A percentile compares a stretch with the other conserved stretches of the same genome.
Evolutionary conservation across 1,139 yeast genomes (phyloP).

Genomic region (Pichia sp.): DNA sequence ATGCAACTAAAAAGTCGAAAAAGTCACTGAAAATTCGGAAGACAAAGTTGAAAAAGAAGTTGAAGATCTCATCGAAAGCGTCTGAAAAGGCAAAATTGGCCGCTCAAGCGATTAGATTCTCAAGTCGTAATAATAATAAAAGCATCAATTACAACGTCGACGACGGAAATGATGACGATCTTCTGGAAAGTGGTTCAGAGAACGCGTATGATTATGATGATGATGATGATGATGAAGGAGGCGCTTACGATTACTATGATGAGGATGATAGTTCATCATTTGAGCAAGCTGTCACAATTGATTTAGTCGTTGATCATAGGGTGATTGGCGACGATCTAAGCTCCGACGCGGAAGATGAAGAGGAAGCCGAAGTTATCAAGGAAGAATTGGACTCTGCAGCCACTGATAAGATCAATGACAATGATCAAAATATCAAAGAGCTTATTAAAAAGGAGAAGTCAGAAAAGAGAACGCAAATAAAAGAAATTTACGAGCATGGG

Average conservation of each 20-base stretch:
- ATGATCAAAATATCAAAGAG: constrained; percentile 3
- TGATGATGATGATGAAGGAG: constrained; percentile 33
- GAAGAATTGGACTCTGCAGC: neutral
- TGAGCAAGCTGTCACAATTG: constrained; percentile 38
- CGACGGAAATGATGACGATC: constrained; percentile 53
- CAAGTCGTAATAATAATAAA: constrained; percentile 60
- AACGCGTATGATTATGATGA: constrained; percentile 35
- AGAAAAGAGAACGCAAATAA: constrained; percentile 25
- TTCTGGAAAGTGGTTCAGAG: constrained; percentile 50
- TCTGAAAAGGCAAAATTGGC: neutral
- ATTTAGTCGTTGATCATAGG: constrained; percentile 52
- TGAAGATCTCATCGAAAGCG: constrained; percentile 6
- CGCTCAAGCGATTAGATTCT: constrained; percentile 49
- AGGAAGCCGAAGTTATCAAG: constrained; percentile 3
- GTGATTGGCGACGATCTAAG: constrained; percentile 35
- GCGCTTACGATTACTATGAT: constrained; percentile 32
- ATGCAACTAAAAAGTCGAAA: constrained; percentile 12
- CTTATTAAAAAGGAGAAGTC: constrained; percentile 11
- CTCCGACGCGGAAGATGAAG: constrained; percentile 30
- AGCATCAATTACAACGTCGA: constrained; percentile 76
- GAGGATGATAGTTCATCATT: constrained; percentile 22
- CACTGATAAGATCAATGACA: neutral
- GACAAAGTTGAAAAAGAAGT: constrained; percentile 10
- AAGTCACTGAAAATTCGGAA: constrained; percentile 18
- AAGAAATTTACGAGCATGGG: constrained; percentile 24